Base-by-base conservation (phyloP, 2,329 filamentous ascomycete species). In the Aspergillus sojae region DNA sequence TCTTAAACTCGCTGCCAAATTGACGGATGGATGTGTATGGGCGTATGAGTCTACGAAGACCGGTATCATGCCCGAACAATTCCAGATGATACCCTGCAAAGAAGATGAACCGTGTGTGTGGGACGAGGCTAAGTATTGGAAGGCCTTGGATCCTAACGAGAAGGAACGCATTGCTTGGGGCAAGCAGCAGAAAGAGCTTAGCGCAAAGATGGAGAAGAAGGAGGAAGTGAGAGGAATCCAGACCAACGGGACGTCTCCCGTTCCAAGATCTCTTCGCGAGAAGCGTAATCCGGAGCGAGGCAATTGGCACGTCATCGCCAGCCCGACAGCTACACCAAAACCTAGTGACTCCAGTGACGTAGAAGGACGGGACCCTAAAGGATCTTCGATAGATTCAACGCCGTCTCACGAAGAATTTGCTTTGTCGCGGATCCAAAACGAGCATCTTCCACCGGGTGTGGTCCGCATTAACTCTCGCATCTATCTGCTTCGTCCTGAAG, bases 11-110 rank as follows among this genome's bases (percentile, higher is more conserved):
- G 87, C 85, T 12, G 78, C 80, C 50, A 85, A 86, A 69, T 77
- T 89, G 53, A 85, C 86, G 0, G 82, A 89, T 61, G 84, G 84
- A 4, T 89, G 87, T 70, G 82, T 88, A n/a, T 89, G 86, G 86
- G 83, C 86, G 1, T 89, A 89, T 72, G 81, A 84, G 66, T 78
- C 81, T 11, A 83, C 84, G 5, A 82, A 83, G 1, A 79, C 83
- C 2, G 86, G 86, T 5, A 84, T 89, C 63, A 89, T 89, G 86
- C 86, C 87, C 1, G 87, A 89, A 71, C 74, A 79, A 54, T 87
- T 86, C 68, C 75, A 82, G 39, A 76, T 88, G 50, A 71, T 85
- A 19, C 80, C 83, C 5, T 89, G 87, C 71, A 73, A 76, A 30
- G 75, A 79, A 39, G 66, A 70, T 10, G 66, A 72, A 39, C 66